Percentiles rank a stretch among this genome's conserved stretches.
Conservation (phyloP, 106 monocot genomes). For the Vanilla planifolia region DNA sequence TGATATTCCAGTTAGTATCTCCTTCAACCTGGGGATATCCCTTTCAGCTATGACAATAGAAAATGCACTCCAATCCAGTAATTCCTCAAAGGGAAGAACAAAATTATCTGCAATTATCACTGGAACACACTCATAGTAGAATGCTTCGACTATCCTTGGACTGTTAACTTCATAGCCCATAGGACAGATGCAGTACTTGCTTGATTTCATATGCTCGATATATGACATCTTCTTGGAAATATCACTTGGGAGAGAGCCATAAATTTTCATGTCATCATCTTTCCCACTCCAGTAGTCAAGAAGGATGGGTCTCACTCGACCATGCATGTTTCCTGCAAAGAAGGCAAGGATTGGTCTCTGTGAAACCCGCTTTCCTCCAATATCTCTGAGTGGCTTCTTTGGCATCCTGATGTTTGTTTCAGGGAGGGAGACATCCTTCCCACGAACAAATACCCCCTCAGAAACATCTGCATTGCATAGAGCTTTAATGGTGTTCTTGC, state of each 20-base stretch:
- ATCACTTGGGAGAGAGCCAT: constrained; percentile 30
- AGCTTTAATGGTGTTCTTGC: constrained; percentile 66
- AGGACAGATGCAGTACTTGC: constrained; percentile 73
- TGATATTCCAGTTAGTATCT: constrained; percentile 36
- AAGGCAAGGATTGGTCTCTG: constrained; percentile 58
- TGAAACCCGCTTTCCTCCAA: constrained; percentile 63
- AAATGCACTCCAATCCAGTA: constrained; percentile 68
- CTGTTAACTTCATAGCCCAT: constrained; percentile 91
- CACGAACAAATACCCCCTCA: constrained; percentile 61
- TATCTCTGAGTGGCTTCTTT: constrained; percentile 36
- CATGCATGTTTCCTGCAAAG: constrained; percentile 87
- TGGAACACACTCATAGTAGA: constrained; percentile 82
- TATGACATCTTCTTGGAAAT: constrained; percentile 47
- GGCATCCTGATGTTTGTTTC: constrained; percentile 67
- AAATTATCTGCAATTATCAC: constrained; percentile 79
- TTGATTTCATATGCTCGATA: constrained; percentile 66
- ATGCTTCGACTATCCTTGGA: constrained; percentile 79
- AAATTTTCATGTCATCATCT: constrained; percentile 56
- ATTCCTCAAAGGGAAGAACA: constrained; percentile 66
- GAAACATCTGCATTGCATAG: constrained; percentile 83
- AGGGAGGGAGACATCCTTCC: constrained; percentile 86
- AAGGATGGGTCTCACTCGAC: constrained; percentile 62
- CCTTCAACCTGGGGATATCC: constrained; percentile 66
- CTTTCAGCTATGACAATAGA: constrained; percentile 61
- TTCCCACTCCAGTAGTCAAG: constrained; percentile 41